A percentile compares a stretch with the other conserved stretches of the same genome.
These are phyloP conservation scores for Neoboletus brunneissimus DNA, from an alignment of 768 basidiomycete species.

Conservation along the genomic window DNA sequence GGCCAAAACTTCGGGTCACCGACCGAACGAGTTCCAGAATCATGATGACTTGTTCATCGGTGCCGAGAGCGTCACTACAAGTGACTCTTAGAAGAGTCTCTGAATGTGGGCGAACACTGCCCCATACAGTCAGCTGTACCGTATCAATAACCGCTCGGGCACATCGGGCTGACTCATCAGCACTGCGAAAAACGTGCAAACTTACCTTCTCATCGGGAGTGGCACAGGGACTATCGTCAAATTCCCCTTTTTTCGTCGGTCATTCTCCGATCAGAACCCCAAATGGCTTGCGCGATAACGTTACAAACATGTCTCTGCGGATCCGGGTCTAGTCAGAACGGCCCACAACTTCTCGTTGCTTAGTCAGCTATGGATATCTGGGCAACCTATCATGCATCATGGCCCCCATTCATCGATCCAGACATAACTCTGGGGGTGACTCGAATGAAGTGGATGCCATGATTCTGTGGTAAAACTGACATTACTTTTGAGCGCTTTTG, in stretches of 20 bases:
- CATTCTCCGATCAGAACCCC: no score
- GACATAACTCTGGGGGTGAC: not conserved
- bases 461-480: not conserved
- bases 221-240: not conserved
- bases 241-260: no score
- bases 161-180: not conserved
- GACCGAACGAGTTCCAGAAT: not conserved
- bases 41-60: not conserved
- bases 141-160: not conserved
- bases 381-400: no score
- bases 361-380: not conserved
- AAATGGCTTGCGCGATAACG: no score
- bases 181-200: not conserved
- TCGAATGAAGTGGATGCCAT: not conserved
- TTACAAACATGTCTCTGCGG: not conserved
- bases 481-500: not conserved
- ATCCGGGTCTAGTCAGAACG: not conserved
- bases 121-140: not conserved
- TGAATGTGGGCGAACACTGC: not conserved
- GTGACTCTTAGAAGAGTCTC: not conserved
- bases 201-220: not conserved
- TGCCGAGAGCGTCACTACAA: not conserved
- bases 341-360: no score
- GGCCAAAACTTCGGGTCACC: conserved; percentile 10
- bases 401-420: not conserved